Evolutionary conservation across 2,329 filamentous ascomycete genomes (phyloP).

Genomic region (Dactylonectria macrodidyma): DNA sequence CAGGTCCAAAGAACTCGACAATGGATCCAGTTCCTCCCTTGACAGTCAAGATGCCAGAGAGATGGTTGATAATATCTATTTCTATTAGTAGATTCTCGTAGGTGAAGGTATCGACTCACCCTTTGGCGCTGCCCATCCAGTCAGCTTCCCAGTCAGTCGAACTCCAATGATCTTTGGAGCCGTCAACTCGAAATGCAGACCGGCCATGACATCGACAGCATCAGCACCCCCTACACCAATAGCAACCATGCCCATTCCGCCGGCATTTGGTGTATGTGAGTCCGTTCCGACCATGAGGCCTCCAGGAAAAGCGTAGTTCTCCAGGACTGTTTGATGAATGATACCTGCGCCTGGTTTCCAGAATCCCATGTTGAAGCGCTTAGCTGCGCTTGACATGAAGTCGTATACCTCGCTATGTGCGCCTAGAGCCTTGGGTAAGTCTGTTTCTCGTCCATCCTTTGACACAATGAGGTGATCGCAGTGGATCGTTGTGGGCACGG

Average conservation of each 20-base stretch:
- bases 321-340: constrained; percentile 98
- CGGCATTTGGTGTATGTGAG: constrained; percentile 97
- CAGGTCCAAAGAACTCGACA: constrained; percentile 81
- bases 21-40: constrained; percentile 98
- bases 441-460: constrained; percentile 92
- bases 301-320: constrained; percentile 99
- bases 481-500: constrained; percentile 96
- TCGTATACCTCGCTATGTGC: constrained; percentile 99
- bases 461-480: constrained; percentile 99
- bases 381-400: constrained; percentile 93
- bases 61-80: constrained; percentile 94
- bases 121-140: constrained; percentile 94
- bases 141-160: constrained; percentile 89
- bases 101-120: constrained; percentile 62
- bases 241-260: constrained; percentile 93
- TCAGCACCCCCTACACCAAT: constrained; percentile 99
- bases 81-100: not conserved
- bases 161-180: constrained; percentile 98
- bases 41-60: constrained; percentile 95
- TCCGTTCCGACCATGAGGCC: constrained; percentile 98
- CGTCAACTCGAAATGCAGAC: constrained; percentile 98
- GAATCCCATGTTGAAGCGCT: constrained; percentile 98
- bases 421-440: constrained; percentile 88
- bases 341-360: constrained; percentile 99
- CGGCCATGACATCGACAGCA: constrained; percentile 98